Base-by-base conservation (phyloP, 169 alveolate genomes). In the Plasmodium adleri region DNA sequence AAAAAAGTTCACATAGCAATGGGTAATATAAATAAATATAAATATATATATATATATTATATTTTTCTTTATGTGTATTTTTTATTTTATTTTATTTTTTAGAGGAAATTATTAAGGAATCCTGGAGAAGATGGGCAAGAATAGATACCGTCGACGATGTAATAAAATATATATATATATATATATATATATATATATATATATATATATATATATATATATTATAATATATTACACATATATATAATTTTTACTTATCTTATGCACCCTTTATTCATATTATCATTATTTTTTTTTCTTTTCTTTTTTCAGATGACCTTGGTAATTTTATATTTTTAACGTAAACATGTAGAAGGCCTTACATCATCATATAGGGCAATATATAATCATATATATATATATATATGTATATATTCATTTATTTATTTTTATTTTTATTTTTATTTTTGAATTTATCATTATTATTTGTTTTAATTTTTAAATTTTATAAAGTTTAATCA, bases 121-220 rank as follows among this genome's bases (percentile, higher is more conserved):
- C 92, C 12, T 72, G 92, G 92, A 85, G 74, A 71, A 85, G 92
- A 74, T 85, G 92, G 92, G 87, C 56, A 63, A 24, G 74, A 63
- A 85, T 85, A 63, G 92, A 85, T 47, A 85, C 92, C 75, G 92
- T 85, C 28, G 92, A 85, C 15, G 92, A 85, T 85, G 92, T 85
- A 85, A 85, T n/a, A 32, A 32, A 32, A 32, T 32, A 32, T 0
- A 32, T 32, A 32, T 2, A 32, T 32, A 32, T 28, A 28, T 28
- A 28, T 28, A 2, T 28, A 28, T 28, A 28, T 32, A n/a, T n/a
- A n/a, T 54, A 43, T 52, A 50, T 62, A 17, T 22, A 26, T 13
- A 54, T 45, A 12, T 83, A n/a, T 58, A 17, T 45, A 26, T 70
- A 39, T 28, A 20, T 71, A 8, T 26, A 52, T 32, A 32, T 32